phyloP scores from a whole-genome alignment of 352 stramenopile species.

The Pilasporangium apinafurcum region DNA sequence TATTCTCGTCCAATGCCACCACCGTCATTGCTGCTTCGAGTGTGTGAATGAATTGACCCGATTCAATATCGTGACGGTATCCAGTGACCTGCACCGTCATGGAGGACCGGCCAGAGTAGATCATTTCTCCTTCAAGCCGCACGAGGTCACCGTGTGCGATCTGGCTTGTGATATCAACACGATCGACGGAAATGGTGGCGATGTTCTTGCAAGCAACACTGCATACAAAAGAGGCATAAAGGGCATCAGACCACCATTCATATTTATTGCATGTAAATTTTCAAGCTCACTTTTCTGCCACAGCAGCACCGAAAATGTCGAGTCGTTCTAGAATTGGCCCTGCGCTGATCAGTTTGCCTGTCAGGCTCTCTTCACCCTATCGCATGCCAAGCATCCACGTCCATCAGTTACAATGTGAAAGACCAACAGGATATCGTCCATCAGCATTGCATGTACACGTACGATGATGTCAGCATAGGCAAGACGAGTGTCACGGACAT shows the following conservation, averaged over 20 bases:
- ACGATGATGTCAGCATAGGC: slow-evolving; percentile 63
- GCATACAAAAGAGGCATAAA: neutral
- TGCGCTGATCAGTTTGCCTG: slow-evolving; percentile 40
- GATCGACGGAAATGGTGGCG: slow-evolving; percentile 61
- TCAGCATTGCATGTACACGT: no score
- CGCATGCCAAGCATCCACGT: neutral
- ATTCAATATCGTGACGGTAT: slow-evolving; percentile 61
- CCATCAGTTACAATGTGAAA: neutral
- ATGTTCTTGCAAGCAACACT: slow-evolving; percentile 51
- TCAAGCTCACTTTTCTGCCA: slow-evolving; percentile 63
- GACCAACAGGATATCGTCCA: neutral
- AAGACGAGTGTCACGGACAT: slow-evolving; percentile 41
- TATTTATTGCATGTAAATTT: neutral
- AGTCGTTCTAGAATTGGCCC: slow-evolving; percentile 41
- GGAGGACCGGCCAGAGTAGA: slow-evolving; percentile 53
- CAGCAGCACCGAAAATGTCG: slow-evolving; percentile 57
- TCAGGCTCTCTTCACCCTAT: slow-evolving; percentile 46
- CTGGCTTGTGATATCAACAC: slow-evolving; percentile 58
- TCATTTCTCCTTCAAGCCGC: slow-evolving; percentile 53
- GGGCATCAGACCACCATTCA: neutral
- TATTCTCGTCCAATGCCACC: slow-evolving; percentile 60
- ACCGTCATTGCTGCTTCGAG: slow-evolving; percentile 69
- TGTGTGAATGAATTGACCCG: slow-evolving; percentile 59
- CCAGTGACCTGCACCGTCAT: slow-evolving; percentile 56
- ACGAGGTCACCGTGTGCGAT: slow-evolving; percentile 60